These are phyloP conservation scores for Schizonepeta tenuifolia DNA, from an alignment of 257 asterid species.

Conservation along the genomic window DNA sequence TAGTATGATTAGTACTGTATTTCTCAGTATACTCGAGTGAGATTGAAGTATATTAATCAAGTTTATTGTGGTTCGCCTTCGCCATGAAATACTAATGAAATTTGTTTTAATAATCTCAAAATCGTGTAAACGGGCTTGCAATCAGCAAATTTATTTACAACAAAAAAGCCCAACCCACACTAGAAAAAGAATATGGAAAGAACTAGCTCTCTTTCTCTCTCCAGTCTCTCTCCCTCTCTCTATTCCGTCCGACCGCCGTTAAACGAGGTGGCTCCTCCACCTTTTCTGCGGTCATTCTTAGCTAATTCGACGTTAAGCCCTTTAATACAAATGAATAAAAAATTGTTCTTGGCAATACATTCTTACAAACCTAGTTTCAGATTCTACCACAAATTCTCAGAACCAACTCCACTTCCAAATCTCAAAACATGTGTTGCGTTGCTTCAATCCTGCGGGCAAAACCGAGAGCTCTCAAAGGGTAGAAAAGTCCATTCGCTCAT, in stretches of 20 bases:
- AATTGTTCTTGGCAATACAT: slow-evolving; percentile 17
- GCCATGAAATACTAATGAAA: not conserved
- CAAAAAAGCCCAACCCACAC: not conserved
- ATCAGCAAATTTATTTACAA: too few relatives aligned
- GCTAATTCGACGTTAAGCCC: not conserved
- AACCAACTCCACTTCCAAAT: slow-evolving; percentile 27
- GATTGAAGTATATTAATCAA: too few relatives aligned
- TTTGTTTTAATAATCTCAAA: not conserved
- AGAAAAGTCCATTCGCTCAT: slow-evolving; percentile 58
- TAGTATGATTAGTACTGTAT: too few relatives aligned
- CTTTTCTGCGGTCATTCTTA: slow-evolving; percentile 1
- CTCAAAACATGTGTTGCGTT: slow-evolving; percentile 48
- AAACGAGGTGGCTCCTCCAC: slow-evolving; percentile 13
- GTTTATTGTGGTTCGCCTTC: too few relatives aligned
- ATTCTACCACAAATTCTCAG: slow-evolving; percentile 42
- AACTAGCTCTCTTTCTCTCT: not conserved
- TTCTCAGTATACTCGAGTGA: too few relatives aligned
- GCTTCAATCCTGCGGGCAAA: slow-evolving; percentile 73
- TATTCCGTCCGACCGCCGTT: slow-evolving; percentile 25
- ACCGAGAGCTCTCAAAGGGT: slow-evolving; percentile 50
- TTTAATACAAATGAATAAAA: slow-evolving; percentile 23
- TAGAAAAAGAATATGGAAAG: not conserved
- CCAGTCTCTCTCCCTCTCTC: too few relatives aligned
- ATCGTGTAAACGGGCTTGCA: not conserved
- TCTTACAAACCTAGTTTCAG: slow-evolving; percentile 20